phyloP scores from a whole-genome alignment of 805 yeast genomes.

The Candida loeiensis region DNA sequence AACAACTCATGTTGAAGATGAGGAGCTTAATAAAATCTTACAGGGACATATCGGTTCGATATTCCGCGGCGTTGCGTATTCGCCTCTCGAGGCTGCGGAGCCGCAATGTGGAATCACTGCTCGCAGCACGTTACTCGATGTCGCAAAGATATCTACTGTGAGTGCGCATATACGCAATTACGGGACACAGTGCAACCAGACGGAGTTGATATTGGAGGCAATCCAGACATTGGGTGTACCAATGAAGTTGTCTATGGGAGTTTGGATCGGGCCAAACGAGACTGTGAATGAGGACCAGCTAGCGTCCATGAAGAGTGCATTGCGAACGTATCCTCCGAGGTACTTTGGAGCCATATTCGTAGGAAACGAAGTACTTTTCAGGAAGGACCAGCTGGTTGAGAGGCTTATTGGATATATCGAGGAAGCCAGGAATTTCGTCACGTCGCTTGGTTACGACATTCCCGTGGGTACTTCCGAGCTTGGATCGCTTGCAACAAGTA shows the following conservation, averaged over 20 bases:
- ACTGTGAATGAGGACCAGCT: slow-evolving; percentile 46
- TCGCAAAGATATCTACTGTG: slow-evolving; percentile 54
- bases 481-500: slow-evolving; percentile 43
- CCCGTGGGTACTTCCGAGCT: slow-evolving; percentile 64
- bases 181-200: slow-evolving; percentile 62
- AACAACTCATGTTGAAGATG: background rate
- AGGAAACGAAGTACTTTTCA: slow-evolving; percentile 61
- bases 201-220: slow-evolving; percentile 49
- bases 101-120: slow-evolving; percentile 51
- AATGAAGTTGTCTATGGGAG: slow-evolving; percentile 57
- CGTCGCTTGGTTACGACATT: slow-evolving; percentile 29
- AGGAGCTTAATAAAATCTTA: background rate
- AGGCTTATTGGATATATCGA: slow-evolving; percentile 41
- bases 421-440: slow-evolving; percentile 37
- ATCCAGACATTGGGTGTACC: slow-evolving; percentile 48
- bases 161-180: slow-evolving; percentile 56
- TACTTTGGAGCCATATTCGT: slow-evolving; percentile 51
- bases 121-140: slow-evolving; percentile 51
- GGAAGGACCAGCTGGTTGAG: slow-evolving; percentile 43
- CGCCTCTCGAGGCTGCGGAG: slow-evolving; percentile 50
- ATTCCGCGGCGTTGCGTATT: slow-evolving; percentile 58
- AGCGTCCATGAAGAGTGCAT: slow-evolving; percentile 37
- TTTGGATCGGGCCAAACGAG: slow-evolving; percentile 54
- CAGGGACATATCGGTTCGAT: background rate
- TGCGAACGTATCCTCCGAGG: slow-evolving; percentile 40